Conservation (phyloP, 2,329 filamentous ascomycete genomes). For the Coniochaeta sp. region DNA sequence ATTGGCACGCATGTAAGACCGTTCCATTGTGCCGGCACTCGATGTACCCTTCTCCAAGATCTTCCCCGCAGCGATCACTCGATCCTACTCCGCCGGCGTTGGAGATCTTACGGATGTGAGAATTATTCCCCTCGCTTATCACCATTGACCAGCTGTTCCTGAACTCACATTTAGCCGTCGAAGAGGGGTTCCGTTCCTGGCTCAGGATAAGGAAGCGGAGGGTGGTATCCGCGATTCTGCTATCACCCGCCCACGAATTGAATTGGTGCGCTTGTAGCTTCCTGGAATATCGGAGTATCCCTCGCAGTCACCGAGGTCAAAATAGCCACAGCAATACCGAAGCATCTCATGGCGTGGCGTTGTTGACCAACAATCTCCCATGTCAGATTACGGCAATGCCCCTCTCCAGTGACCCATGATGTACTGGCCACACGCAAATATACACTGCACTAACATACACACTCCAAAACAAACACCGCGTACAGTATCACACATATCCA, state of each 20-base stretch:
- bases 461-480: not conserved
- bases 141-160: not conserved
- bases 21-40: not conserved
- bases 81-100: not conserved
- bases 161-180: not conserved
- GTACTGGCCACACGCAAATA: no score
- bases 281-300: no score
- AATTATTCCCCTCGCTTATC: not conserved
- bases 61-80: not conserved
- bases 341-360: no score
- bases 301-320: no score
- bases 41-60: not conserved
- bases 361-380: no score
- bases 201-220: not conserved
- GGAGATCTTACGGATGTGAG: not conserved
- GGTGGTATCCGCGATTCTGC: not conserved
- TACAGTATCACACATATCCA: not conserved
- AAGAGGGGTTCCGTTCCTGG: no score
- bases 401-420: no score
- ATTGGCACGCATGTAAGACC: conserved; percentile 1
- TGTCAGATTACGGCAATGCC: no score
- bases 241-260: not conserved
- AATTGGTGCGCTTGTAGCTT: not conserved
- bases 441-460: not conserved
- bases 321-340: no score